Conservation (phyloP, 805 yeast genomes). For the Nakazawaea pomicola region DNA sequence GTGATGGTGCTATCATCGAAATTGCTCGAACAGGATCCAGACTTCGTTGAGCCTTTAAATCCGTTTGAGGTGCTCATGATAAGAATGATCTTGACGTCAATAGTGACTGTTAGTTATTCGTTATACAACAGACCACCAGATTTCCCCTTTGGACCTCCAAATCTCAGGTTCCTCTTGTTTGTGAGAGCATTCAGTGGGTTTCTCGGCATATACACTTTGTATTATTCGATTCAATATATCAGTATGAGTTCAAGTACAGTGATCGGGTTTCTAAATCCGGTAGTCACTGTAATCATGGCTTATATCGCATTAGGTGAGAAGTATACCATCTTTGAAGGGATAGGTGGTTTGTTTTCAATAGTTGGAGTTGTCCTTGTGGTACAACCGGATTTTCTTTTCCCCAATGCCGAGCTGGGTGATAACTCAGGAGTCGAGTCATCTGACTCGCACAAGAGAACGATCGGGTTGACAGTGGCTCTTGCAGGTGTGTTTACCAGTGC, state of each 20-base stretch:
- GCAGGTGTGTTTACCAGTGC: conserved; percentile 38
- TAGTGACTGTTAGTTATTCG: conserved; percentile 30
- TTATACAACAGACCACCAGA: conserved; percentile 31
- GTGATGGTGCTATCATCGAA: conserved; percentile 40
- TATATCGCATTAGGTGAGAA: conserved; percentile 33
- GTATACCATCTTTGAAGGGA: conserved; percentile 34
- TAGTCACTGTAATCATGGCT: conserved; percentile 39
- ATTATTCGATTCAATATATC: conserved; percentile 38
- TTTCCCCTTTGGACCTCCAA: conserved; percentile 39
- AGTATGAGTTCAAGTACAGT: conserved; percentile 41
- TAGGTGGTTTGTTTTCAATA: conserved; percentile 32
- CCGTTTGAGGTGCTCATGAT: conserved; percentile 39
- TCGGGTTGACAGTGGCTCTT: conserved; percentile 34
- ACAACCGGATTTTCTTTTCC: conserved; percentile 36
- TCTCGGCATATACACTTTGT: conserved; percentile 39
- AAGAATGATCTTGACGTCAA: conserved; percentile 37
- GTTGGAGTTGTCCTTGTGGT: conserved; percentile 39
- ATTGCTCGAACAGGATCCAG: conserved; percentile 35
- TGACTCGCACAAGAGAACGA: conserved; percentile 32
- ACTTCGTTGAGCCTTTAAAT: conserved; percentile 31
- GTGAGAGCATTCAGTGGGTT: conserved; percentile 34
- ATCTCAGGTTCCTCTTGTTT: conserved; percentile 26
- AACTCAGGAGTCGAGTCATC: conserved; percentile 34
- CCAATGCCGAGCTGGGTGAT: conserved; percentile 10
- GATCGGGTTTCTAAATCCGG: conserved; percentile 38